These are phyloP conservation scores for Corymbia citriodora DNA, from an alignment of 441 rosid species.

Conservation along the genomic window DNA sequence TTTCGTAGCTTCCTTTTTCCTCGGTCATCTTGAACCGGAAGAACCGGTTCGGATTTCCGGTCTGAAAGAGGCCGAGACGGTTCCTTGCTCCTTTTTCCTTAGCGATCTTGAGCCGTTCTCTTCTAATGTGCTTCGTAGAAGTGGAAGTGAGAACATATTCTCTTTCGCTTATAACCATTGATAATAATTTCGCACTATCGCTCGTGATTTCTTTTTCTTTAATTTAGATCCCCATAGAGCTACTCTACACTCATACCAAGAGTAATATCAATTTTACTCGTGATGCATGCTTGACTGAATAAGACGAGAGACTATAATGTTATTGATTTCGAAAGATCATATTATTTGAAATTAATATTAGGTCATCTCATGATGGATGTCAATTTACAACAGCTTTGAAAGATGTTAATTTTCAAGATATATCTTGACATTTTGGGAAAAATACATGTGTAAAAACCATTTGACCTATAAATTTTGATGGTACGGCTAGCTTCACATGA, in stretches of 20 bases:
- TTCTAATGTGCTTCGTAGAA: neutral
- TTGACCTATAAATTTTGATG: neutral
- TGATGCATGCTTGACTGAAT: neutral
- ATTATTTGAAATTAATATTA: neutral
- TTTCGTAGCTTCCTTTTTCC: neutral
- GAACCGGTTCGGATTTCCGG: neutral
- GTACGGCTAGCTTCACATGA: accelerated
- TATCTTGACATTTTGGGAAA: accelerated
- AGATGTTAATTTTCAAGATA: accelerated
- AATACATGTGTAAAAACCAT: neutral
- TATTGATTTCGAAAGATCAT: neutral
- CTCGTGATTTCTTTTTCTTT: neutral
- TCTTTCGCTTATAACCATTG: neutral
- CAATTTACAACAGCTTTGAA: accelerated
- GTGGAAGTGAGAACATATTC: neutral
- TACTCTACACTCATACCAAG: neutral
- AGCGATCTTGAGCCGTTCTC: neutral
- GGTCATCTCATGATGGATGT: accelerated
- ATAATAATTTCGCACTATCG: neutral
- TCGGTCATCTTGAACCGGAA: neutral
- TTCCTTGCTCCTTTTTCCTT: neutral
- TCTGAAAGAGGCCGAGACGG: neutral
- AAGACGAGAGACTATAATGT: neutral
- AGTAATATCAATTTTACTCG: neutral
- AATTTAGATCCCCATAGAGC: neutral